phyloP scores from a whole-genome alignment of 257 asterid genomes.

The Linderniella brevidens region DNA sequence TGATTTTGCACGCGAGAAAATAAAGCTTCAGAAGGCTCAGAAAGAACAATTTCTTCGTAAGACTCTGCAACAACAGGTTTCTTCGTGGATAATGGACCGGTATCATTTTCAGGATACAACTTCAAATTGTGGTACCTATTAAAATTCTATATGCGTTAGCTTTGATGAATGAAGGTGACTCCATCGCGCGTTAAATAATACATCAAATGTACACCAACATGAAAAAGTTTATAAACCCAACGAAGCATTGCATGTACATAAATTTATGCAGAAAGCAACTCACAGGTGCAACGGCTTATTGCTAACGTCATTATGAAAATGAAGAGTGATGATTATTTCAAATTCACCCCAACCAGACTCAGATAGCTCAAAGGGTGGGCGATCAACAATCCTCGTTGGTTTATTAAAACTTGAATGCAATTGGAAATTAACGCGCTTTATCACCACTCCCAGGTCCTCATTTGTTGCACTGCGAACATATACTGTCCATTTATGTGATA shows the following conservation, averaged over 20 bases:
- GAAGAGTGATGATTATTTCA: conserved; percentile 81
- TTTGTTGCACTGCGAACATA: conserved; percentile 81
- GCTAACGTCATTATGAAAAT: conserved; percentile 56
- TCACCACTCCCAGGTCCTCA: conserved; percentile 75
- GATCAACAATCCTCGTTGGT: conserved; percentile 64
- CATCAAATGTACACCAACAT: neutral
- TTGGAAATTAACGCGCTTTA: conserved; percentile 76
- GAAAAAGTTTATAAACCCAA: neutral
- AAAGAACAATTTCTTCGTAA: conserved; percentile 73
- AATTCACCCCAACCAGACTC: conserved; percentile 99
- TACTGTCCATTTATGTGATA: conserved; percentile 88
- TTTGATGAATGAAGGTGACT: neutral
- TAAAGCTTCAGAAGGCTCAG: conserved; percentile 73
- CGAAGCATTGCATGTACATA: neutral
- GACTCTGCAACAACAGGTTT: conserved; percentile 74
- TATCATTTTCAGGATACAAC: conserved; percentile 74
- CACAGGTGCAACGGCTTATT: conserved; percentile 90
- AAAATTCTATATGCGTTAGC: conserved; percentile 3
- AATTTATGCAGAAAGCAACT: conserved; percentile 24
- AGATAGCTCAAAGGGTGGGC: conserved; percentile 75
- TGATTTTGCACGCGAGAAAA: conserved; percentile 65
- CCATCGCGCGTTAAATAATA: neutral
- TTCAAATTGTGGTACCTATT: conserved; percentile 75
- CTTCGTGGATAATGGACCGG: conserved; percentile 59
- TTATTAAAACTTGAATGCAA: conserved; percentile 88